These are phyloP conservation scores for Lotmaria passim DNA, from an alignment of 208 protist genomes.

Conservation along the genomic window DNA sequence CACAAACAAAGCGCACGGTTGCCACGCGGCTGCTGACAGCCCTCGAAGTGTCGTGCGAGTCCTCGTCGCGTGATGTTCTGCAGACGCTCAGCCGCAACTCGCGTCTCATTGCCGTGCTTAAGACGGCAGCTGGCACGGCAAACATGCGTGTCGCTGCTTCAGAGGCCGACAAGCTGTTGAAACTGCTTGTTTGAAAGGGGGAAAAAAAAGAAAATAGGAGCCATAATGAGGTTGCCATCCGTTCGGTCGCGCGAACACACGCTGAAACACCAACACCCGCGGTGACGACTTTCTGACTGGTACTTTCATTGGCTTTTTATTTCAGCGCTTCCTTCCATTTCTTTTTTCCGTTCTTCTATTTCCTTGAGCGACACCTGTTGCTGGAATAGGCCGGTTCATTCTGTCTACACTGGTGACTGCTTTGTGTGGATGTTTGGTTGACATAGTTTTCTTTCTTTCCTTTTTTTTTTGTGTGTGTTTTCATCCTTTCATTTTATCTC, in stretches of 20 bases:
- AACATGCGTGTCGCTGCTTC: slow-evolving; percentile 32
- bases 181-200: slow-evolving; percentile 30
- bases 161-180: slow-evolving; percentile 36
- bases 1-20: slow-evolving; percentile 34
- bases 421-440: neutral
- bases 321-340: slow-evolving; percentile 3
- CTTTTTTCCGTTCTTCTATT: neutral
- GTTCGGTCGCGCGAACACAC: no score
- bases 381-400: neutral
- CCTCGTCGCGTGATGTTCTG: slow-evolving; percentile 12
- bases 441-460: slow-evolving; percentile 10
- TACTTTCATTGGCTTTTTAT: slow-evolving; percentile 21
- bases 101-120: slow-evolving; percentile 23
- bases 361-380: neutral
- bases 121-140: slow-evolving; percentile 12
- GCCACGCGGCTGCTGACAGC: slow-evolving; percentile 56
- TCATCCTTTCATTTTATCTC: slow-evolving; percentile 8
- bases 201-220: no score
- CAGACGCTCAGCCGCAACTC: slow-evolving; percentile 19
- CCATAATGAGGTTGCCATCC: no score
- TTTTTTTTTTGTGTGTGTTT: slow-evolving; percentile 18
- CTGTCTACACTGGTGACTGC: neutral
- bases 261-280: no score
- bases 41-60: slow-evolving; percentile 45
- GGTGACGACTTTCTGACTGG: no score